Evolutionary conservation across 176 grass and related monocot species (phyloP), one percentile per base, ranked within the genome.

Genomic region (Zoysia pacifica): DNA sequence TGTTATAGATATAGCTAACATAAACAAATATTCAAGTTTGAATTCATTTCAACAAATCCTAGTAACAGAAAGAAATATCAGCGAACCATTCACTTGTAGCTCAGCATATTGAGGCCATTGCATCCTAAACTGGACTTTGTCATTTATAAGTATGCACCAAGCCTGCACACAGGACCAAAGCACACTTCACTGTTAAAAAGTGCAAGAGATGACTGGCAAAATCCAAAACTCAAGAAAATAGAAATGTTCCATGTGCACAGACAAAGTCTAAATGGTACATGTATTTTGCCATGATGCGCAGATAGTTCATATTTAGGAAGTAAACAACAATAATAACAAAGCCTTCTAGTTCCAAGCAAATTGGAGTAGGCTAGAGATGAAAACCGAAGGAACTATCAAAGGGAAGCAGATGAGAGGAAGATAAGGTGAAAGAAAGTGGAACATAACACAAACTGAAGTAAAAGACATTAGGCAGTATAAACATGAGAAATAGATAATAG

Each of bases 61-160:
- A 28, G 28, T 28, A 28, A 28, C 28, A 28, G 40, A 74, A 55
- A 82, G 62, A 62, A 62, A 14, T 65, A 28, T 4, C 44, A 67
- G 38, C 46, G 54, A 93, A 99, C 96, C 96, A 82, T 99, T 99
- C 58, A 95, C 79, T 53, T 86, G 93, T 72, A 99, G 85, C 40
- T 99, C 96, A 75, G 88, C 86, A 71, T 82, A 75, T 53, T 95
- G 96, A 18, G 96, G 96, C 96, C 96, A 99, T 40, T 99, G 96
- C 96, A 99, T 93, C 79, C 96, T 87, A 78, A 99, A 99, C 73
- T 90, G 92, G 75, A 99, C 96, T 77, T 99, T 99, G 79, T 99
- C 96, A 67, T 99, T 99, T 46, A 99, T 72, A 81, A 99, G 96
- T 65, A 99, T 83, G 77, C 93, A 99, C 96, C 96, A 99, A 53